Conservation (phyloP, 73 alveolate genomes). For the Paramecium biaurelia region DNA sequence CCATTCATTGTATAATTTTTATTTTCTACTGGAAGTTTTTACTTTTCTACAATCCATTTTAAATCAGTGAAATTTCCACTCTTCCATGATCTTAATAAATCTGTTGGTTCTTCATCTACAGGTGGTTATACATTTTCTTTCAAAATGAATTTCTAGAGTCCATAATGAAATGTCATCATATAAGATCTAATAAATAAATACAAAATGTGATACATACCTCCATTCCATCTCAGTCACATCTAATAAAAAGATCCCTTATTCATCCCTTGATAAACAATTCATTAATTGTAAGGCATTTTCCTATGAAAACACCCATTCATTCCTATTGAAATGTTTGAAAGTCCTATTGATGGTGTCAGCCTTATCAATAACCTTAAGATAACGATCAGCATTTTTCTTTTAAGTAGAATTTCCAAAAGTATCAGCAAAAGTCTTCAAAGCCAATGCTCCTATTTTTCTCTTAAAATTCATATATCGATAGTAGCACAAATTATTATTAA, state of each 20-base stretch:
- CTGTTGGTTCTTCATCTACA: slow-evolving; percentile 36
- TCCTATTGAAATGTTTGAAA: slow-evolving; percentile 46
- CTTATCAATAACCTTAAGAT: slow-evolving; percentile 33
- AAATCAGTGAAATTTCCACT: slow-evolving; percentile 22
- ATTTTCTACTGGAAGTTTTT: neutral
- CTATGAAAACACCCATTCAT: slow-evolving; percentile 48
- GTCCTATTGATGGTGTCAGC: slow-evolving; percentile 40
- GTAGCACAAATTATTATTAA: slow-evolving; percentile 21
- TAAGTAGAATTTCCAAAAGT: neutral
- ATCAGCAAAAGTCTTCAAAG: neutral
- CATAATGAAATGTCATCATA: slow-evolving; percentile 33
- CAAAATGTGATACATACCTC: neutral
- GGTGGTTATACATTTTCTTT: slow-evolving; percentile 41
- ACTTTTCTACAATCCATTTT: slow-evolving; percentile 12
- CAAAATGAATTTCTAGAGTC: slow-evolving; percentile 2
- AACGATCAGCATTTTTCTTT: slow-evolving; percentile 20
- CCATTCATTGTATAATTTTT: neutral
- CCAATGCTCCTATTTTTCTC: slow-evolving; percentile 21
- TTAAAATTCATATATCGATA: neutral
- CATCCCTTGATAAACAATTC: slow-evolving; percentile 12
- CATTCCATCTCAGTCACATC: slow-evolving; percentile 45
- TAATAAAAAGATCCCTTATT: slow-evolving; percentile 6
- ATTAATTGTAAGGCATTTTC: neutral
- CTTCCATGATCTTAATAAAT: slow-evolving; percentile 47
- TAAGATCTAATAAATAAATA: neutral